Base-by-base conservation (phyloP, 805 yeast genomes). In the Cyberlindnera veronae region DNA sequence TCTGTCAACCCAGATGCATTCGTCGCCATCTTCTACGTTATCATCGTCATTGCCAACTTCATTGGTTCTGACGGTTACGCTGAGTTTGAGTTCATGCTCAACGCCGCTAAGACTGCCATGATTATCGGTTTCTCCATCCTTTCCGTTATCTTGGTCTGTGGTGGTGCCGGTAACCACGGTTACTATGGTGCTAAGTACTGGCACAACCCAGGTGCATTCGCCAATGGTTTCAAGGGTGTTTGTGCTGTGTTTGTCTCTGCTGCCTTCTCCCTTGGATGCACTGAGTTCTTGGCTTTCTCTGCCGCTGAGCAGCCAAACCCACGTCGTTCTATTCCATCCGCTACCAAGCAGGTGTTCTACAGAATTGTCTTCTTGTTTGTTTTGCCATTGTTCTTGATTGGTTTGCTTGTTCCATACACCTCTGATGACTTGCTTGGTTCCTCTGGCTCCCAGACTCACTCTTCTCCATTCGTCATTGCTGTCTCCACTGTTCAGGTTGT, bases 391-490 rank as follows among this genome's bases (percentile, higher is more conserved):
- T 62, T 75, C 34, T 60, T 79, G 53, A 62, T 79, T 51, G 81
- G 83, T 39, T 65, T 78, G 46, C 62, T 76, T n/a, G 83, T 79
- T 36, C 87, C 88, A 36, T 75, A 72, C 61, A 62, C 66, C 55
- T 70, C 74, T 48, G 60, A 64, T 3, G 65, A 76, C 50, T 62
- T 79, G 43, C 63, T 69, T 55, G 79, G 80, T 32, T 53, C 72
- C 1, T 57, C 70, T 10, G 68, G 73, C 28, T 77, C 77, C 49
- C 73, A 77, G 30, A 62, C 79, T 21, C 64, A 61, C 27, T 81
- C 86, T 21, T 83, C 90, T 14, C 91, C 91, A 19, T 83, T 82
- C 57, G 90, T 83, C 49, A 72, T 83, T 61, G 88, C 90, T 29
- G 76, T 82, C 41, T 66, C 71, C 22, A 64, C 71, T 39, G 84